These are phyloP conservation scores for Lizonia empirigonia DNA, from an alignment of 2,329 filamentous ascomycete species.

Conservation along the genomic window DNA sequence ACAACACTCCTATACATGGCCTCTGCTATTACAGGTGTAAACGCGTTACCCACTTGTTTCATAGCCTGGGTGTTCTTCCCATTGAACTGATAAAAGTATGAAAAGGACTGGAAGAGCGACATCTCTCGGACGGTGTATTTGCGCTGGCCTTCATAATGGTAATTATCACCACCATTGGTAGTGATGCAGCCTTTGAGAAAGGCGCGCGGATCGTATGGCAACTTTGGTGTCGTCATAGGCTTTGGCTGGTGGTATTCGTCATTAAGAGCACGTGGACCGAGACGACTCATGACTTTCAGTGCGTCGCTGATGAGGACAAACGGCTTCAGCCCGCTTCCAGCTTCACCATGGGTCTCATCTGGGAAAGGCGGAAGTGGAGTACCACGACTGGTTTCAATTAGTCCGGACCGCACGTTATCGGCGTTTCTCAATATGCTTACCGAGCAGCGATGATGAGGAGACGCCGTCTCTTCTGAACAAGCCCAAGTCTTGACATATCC, in stretches of 20 bases:
- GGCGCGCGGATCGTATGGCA: background rate
- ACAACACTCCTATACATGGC: conserved; percentile 7
- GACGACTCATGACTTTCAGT: conserved; percentile 19
- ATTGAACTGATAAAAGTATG: conserved; percentile 12
- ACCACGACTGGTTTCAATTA: too few species aligned
- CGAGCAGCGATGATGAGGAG: conserved; percentile 36
- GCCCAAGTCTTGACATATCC: conserved; percentile 27
- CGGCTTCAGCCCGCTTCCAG: conserved; percentile 27
- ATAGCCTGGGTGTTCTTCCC: conserved; percentile 17
- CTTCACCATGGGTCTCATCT: conserved; percentile 28
- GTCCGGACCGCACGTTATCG: too few species aligned
- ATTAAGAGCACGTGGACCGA: background rate
- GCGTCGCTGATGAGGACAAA: conserved; percentile 29
- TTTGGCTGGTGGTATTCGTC: conserved; percentile 28
- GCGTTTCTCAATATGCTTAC: conserved; percentile 24
- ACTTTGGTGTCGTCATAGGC: conserved; percentile 7
- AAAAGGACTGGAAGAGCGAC: conserved; percentile 27
- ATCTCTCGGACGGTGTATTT: conserved; percentile 27
- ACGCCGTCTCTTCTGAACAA: conserved; percentile 34
- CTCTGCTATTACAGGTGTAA: conserved; percentile 25
- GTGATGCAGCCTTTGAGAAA: conserved; percentile 23
- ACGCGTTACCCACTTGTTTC: conserved; percentile 32
- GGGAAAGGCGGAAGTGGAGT: conserved; percentile 43
- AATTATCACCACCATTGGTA: conserved; percentile 23
- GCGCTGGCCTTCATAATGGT: conserved; percentile 25